phyloP scores from a whole-genome alignment of 2,329 filamentous ascomycete genomes.

The Dactylellina cionopaga region DNA sequence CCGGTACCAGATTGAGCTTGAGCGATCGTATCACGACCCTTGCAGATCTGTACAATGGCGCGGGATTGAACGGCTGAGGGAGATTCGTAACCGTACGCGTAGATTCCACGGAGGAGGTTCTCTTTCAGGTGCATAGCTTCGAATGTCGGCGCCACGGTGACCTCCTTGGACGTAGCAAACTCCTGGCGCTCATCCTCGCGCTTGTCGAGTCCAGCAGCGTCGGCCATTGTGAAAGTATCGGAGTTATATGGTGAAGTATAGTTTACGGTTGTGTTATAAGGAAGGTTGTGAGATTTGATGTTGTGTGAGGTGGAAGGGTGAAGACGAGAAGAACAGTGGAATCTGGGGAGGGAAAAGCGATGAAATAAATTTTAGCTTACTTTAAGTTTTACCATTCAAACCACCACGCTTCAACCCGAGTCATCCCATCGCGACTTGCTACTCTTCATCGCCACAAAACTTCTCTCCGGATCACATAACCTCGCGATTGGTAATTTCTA shows the following conservation, averaged over 20 bases:
- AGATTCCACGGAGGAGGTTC: constrained; percentile 94
- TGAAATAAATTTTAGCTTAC: constrained; percentile 41
- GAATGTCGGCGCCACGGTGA: constrained; percentile 91
- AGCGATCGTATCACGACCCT: constrained; percentile 97
- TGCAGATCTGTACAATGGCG: constrained; percentile 98
- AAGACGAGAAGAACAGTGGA: constrained; percentile 4
- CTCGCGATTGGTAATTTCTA: background rate
- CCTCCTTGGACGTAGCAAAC: constrained; percentile 97
- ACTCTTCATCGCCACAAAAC: constrained; percentile 10
- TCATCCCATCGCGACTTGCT: background rate
- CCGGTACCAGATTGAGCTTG: constrained; percentile 97
- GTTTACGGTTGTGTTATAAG: constrained; percentile 10
- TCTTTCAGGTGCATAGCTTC: constrained; percentile 97
- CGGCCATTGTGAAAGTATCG: constrained; percentile 84
- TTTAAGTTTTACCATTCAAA: constrained; percentile 4
- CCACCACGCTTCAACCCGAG: background rate
- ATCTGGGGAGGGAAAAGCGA: constrained; percentile 51
- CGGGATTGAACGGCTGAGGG: constrained; percentile 97
- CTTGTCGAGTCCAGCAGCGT: constrained; percentile 81
- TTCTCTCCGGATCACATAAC: background rate
- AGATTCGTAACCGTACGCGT: constrained; percentile 98
- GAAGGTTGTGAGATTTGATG: background rate
- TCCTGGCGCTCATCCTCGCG: constrained; percentile 97
- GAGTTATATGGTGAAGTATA: too few relatives aligned
- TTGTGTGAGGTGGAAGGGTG: background rate